A percentile compares a stretch with the other conserved stretches of the same genome.
phyloP scores from a whole-genome alignment of 148 eudicot species.

The Nepenthes gracilis region DNA sequence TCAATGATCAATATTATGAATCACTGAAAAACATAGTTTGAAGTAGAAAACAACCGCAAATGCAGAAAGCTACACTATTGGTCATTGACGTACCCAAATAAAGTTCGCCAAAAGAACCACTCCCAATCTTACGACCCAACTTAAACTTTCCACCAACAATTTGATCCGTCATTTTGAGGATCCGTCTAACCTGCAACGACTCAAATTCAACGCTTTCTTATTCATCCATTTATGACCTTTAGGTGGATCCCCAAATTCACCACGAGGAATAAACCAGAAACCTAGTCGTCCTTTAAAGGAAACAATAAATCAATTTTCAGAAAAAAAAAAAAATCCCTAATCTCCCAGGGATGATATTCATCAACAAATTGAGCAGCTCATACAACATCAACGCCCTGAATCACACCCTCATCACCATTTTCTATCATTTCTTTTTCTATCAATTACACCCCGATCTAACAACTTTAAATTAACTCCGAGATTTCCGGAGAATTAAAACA shows the following conservation, averaged over 20 bases:
- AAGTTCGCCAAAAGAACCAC: constrained; percentile 56
- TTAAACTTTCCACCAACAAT: constrained; percentile 38
- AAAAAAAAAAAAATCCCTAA: too few species aligned
- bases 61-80: not conserved
- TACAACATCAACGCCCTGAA: too few species aligned
- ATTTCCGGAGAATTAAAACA: too few species aligned
- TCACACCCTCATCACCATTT: too few species aligned
- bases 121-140: constrained; percentile 44
- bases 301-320: too few species aligned
- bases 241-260: not conserved
- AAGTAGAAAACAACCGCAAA: not conserved
- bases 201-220: not conserved
- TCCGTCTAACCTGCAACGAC: not conserved
- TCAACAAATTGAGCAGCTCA: too few species aligned
- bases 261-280: not conserved
- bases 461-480: too few species aligned
- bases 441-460: too few species aligned
- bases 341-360: too few species aligned
- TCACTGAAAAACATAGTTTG: not conserved
- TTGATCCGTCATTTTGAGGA: constrained; percentile 27
- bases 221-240: not conserved
- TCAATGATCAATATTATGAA: constrained; percentile 1
- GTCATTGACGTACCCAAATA: constrained; percentile 26
- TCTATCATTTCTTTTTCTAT: too few species aligned
- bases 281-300: too few species aligned